phyloP scores from a whole-genome alignment of 2,329 filamentous ascomycete species.

The Thelonectria blattea region DNA sequence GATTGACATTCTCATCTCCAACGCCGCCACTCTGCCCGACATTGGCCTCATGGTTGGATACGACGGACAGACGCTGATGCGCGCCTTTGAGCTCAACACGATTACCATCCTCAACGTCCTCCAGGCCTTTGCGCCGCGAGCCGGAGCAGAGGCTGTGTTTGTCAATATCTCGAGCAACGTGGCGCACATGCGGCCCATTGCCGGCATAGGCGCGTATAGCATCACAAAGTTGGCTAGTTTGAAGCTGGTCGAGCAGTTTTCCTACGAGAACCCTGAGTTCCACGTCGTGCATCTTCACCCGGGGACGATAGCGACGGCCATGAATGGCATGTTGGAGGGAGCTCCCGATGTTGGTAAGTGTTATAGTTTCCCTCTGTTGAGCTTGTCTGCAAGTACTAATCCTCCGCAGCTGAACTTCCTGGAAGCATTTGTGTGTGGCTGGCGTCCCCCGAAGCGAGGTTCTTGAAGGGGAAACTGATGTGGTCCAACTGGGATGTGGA shows the following conservation, averaged over 20 bases:
- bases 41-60: neutral
- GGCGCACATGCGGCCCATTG: neutral
- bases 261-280: neutral
- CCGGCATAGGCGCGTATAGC: neutral
- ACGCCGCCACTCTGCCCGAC: neutral
- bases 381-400: neutral
- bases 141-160: neutral
- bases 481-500: neutral
- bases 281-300: neutral
- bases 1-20: slow-evolving; percentile 10
- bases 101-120: slow-evolving; percentile 34
- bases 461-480: neutral
- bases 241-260: neutral
- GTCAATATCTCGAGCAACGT: neutral
- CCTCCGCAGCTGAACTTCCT: neutral
- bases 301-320: neutral
- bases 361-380: neutral
- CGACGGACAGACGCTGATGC: neutral
- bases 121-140: slow-evolving; percentile 27
- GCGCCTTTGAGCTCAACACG: slow-evolving; percentile 3
- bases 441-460: neutral
- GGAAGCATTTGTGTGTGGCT: neutral
- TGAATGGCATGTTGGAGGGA: neutral
- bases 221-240: neutral
- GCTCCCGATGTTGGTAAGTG: neutral